Evolutionary conservation across 305 asterid species (phyloP), one percentile per base, ranked within the genome.

Genomic region (Galium porrigens): DNA sequence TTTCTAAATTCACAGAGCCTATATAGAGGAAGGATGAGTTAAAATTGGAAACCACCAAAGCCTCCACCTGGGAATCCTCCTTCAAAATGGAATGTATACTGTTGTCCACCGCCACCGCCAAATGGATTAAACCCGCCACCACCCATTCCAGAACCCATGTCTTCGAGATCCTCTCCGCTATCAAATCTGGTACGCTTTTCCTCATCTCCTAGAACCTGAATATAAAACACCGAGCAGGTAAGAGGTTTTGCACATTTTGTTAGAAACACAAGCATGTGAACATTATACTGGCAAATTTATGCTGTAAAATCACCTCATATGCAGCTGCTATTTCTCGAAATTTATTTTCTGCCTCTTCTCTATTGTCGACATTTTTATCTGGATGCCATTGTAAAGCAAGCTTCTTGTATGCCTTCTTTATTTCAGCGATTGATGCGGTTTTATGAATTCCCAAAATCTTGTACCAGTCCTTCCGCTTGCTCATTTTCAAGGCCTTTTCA

Each of bases 261-360:
- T 33, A 37, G 49, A 18, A 54, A 22, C 64, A 11, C 58, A 10
- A 56, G 37, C 56, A 41, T 39, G 5, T 56, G 4, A 32, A 42
- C 12, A 10, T 14, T 46, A 58, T 0, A 33, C 22, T 27, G 30
- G 30, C 30, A 15, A 48, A 48, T 11, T 17, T 37, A 46, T 53
- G 73, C 58, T n/a, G 30, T 9, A 34, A 18, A 22, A 52, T 12
- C 66, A 81, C 99, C 99, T 94, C 99, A 34, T 94, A 94, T 32
- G 99, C 97, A 66, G 99, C 97, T 56, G 97, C 96, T 76, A 94
- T 89, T 82, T 94, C 99, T 52, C 84, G 83, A 37, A 94, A 94
- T 70, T 89, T 83, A 69, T 84, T 84, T 77, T 89, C 96, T 37
- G 99, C 97, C 83, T 78, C 99, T 69, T 83, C 99, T 70, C 99